Percentiles rank a stretch among this genome's conserved stretches.
These are phyloP conservation scores for Hemisphaericaspora nanyangensis DNA, from an alignment of 805 yeast genomes.

Conservation along the genomic window DNA sequence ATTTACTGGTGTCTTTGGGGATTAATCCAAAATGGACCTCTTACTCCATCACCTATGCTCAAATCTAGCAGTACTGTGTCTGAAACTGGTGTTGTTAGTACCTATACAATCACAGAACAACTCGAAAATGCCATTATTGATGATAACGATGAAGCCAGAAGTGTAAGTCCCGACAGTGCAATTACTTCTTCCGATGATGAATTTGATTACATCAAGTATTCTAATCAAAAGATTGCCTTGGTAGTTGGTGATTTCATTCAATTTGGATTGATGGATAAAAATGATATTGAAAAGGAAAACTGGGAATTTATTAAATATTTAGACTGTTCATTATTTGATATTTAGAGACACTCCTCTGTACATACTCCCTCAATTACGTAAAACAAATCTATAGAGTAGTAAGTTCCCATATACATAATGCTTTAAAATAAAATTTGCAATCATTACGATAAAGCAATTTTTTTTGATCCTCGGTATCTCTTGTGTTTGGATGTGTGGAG, in stretches of 20 bases:
- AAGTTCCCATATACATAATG: no score
- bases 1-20: slow-evolving; percentile 93
- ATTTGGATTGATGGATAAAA: slow-evolving; percentile 45
- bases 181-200: slow-evolving; percentile 49
- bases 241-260: slow-evolving; percentile 71
- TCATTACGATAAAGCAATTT: no score
- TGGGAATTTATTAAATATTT: slow-evolving; percentile 34
- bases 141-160: slow-evolving; percentile 7
- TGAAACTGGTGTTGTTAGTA: slow-evolving; percentile 37
- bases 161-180: slow-evolving; percentile 25
- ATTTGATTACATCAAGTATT: slow-evolving; percentile 75
- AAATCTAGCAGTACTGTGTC: slow-evolving; percentile 9
- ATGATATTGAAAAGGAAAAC: slow-evolving; percentile 22
- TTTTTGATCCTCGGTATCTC: no score
- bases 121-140: slow-evolving; percentile 46
- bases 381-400: no score
- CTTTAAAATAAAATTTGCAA: no score
- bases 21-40: slow-evolving; percentile 66
- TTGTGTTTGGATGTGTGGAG: no score
- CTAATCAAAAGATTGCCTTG: slow-evolving; percentile 68
- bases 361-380: no score
- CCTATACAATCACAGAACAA: slow-evolving; percentile 33
- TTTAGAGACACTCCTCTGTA: slow-evolving; percentile 11
- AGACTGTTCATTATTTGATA: slow-evolving; percentile 28
- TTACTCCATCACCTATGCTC: slow-evolving; percentile 12